Percentiles rank a stretch among this genome's conserved stretches.
Evolutionary conservation across 768 basidiomycete genomes (phyloP).

Genomic region (Leucocoprinus sp.): DNA sequence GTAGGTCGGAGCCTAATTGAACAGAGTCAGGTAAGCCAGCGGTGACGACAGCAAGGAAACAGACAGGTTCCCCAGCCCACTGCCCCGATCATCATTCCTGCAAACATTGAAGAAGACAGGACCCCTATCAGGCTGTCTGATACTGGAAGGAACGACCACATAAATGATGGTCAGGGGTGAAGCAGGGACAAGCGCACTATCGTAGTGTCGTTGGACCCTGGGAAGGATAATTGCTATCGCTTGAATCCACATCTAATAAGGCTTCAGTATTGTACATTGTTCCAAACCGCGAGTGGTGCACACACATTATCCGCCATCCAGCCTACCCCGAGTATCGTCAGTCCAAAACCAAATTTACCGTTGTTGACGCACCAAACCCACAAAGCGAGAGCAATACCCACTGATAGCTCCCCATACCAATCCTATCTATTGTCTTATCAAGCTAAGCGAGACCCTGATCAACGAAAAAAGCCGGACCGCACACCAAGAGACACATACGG

Average conservation of each 20-base stretch:
- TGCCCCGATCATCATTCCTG: slow-evolving; percentile 96
- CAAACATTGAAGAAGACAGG: slow-evolving; percentile 84
- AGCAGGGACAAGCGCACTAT: slow-evolving; percentile 33
- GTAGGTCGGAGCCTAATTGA: slow-evolving; percentile 64
- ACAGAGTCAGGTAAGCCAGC: background rate
- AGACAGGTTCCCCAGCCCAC: slow-evolving; percentile 86
- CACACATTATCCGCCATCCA: slow-evolving; percentile 91
- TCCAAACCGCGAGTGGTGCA: slow-evolving; percentile 12
- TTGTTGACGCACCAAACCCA: slow-evolving; percentile 65
- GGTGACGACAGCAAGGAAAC: slow-evolving; percentile 19
- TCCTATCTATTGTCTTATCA: slow-evolving; percentile 82
- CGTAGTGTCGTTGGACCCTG: slow-evolving; percentile 87
- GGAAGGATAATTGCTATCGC: slow-evolving; percentile 90
- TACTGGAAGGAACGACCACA: slow-evolving; percentile 31
- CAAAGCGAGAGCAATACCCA: slow-evolving; percentile 78
- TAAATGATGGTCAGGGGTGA: background rate
- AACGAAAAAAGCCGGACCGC: background rate
- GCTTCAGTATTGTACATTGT: slow-evolving; percentile 14
- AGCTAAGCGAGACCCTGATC: slow-evolving; percentile 32
- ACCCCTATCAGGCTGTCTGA: slow-evolving; percentile 71
- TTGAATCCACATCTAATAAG: slow-evolving; percentile 83
- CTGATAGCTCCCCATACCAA: slow-evolving; percentile 89
- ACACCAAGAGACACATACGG: slow-evolving; percentile 22
- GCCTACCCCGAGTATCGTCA: slow-evolving; percentile 34
- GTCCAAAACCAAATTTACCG: slow-evolving; percentile 1